A percentile compares a stretch with the other conserved stretches of the same genome.
Evolutionary conservation across 2,329 filamentous ascomycete genomes (phyloP).

Genomic region (Clonostachys solani): DNA sequence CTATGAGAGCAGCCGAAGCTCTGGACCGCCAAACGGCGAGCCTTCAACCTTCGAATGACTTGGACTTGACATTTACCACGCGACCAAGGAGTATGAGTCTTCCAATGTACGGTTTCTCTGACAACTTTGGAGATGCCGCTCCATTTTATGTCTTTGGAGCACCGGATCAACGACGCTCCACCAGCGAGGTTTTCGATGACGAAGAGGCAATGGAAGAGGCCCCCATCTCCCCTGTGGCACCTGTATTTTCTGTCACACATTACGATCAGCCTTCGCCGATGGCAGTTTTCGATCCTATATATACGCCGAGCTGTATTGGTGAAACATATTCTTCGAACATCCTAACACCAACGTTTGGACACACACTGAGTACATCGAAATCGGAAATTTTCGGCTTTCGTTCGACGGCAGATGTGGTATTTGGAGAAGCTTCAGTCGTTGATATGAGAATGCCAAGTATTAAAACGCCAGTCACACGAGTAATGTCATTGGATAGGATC

Average conservation of each 20-base stretch:
- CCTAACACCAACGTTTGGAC: constrained; percentile 8
- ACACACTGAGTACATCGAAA: constrained; percentile 19
- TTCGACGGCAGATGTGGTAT: constrained; percentile 28
- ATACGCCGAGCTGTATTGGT: constrained; percentile 25
- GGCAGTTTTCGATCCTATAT: constrained; percentile 12
- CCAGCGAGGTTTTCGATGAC: constrained; percentile 1
- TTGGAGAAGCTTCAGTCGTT: constrained; percentile 32
- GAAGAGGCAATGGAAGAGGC: constrained; percentile 9
- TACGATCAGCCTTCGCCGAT: constrained; percentile 14
- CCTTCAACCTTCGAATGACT: constrained; percentile 42
- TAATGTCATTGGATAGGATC: constrained; percentile 31
- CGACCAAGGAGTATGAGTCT: constrained; percentile 45
- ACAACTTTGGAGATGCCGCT: constrained; percentile 35
- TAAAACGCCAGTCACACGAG: constrained; percentile 17
- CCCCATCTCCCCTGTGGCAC: constrained; percentile 9
- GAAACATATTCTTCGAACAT: constrained; percentile 19
- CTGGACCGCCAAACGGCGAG: constrained; percentile 51
- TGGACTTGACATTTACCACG: constrained; percentile 35
- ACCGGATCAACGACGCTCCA: constrained; percentile 1
- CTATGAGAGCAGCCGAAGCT: constrained; percentile 56
- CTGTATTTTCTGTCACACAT: constrained; percentile 19
- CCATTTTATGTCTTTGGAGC: constrained; percentile 45
- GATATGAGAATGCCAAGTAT: constrained; percentile 22
- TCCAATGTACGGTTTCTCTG: constrained; percentile 38
- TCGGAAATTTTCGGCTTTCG: constrained; percentile 26